Conservation (phyloP, 2,329 filamentous ascomycete species). For the Saccharata proteae region DNA sequence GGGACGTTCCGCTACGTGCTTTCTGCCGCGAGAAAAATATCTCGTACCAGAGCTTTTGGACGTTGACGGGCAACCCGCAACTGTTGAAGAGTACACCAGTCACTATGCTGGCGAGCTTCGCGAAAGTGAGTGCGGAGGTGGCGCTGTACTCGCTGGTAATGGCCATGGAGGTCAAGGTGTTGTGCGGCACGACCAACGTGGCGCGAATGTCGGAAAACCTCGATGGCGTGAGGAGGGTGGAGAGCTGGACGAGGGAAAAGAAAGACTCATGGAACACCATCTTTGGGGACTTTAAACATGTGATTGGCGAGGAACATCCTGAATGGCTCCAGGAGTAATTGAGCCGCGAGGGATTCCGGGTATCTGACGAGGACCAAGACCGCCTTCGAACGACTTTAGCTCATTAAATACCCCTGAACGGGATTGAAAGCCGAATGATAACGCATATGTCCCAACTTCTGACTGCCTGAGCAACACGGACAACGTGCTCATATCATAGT, state of each 20-base stretch:
- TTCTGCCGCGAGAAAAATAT: slow-evolving; percentile 43
- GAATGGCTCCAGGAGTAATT: too few species aligned
- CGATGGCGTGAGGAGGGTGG: slow-evolving; percentile 29
- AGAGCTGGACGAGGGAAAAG: slow-evolving; percentile 11
- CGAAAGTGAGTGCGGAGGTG: slow-evolving; percentile 31
- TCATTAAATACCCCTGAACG: too few species aligned
- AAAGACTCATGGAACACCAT: slow-evolving; percentile 7
- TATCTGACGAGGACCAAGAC: too few species aligned
- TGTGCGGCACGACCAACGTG: slow-evolving; percentile 45
- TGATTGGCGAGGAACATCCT: too few species aligned
- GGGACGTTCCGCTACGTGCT: slow-evolving; percentile 47
- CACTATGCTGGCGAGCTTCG: slow-evolving; percentile 32
- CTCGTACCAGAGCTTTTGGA: slow-evolving; percentile 50
- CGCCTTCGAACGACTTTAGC: too few species aligned
- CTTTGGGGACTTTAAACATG: slow-evolving; percentile 6
- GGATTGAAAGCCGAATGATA: too few species aligned
- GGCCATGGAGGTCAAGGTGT: slow-evolving; percentile 36
- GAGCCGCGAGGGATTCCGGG: too few species aligned
- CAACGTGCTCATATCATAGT: too few species aligned
- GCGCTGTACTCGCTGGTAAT: slow-evolving; percentile 47
- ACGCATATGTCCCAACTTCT: too few species aligned
- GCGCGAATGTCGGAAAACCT: slow-evolving; percentile 43
- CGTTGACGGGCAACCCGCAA: slow-evolving; percentile 44
- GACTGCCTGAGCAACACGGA: too few species aligned
- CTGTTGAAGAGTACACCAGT: slow-evolving; percentile 39